A percentile compares a stretch with the other conserved stretches of the same genome.
Conservation (phyloP, 495 filamentous ascomycete species). For the Geoglossum glabrum region DNA sequence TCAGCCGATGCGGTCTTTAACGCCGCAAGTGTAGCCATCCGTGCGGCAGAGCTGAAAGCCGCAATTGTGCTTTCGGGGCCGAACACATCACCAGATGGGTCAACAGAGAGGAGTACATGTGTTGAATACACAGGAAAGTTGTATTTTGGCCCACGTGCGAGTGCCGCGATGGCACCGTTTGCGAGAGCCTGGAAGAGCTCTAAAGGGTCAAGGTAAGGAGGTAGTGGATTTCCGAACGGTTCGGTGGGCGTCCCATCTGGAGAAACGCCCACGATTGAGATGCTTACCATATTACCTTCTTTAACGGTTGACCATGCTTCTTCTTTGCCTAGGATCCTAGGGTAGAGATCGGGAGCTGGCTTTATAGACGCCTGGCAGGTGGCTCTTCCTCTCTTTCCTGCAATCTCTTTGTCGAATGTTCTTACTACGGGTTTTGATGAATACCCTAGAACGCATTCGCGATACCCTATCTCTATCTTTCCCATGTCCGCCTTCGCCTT, state of each 20-base stretch:
- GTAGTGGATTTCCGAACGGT: constrained; percentile 20
- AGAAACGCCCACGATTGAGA: constrained; percentile 23
- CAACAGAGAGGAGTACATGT: constrained; percentile 45
- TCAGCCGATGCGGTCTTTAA: constrained; percentile 31
- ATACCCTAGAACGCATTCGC: constrained; percentile 44
- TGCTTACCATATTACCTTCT: constrained; percentile 40
- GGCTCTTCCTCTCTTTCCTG: constrained; percentile 59
- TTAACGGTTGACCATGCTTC: constrained; percentile 3
- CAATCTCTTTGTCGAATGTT: constrained; percentile 57
- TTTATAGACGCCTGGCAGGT: constrained; percentile 47
- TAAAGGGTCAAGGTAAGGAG: constrained; percentile 34
- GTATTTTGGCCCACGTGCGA: constrained; percentile 65
- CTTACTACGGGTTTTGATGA: constrained; percentile 31
- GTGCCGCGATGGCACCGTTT: constrained; percentile 65
- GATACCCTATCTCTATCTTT: constrained; percentile 87
- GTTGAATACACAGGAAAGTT: constrained; percentile 53
- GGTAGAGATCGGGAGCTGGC: constrained; percentile 20
- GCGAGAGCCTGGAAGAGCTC: constrained; percentile 42
- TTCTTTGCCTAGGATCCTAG: constrained; percentile 12
- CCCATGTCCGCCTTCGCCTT: constrained; percentile 81
- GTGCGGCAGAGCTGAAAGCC: constrained; percentile 59
- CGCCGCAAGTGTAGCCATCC: constrained; percentile 45
- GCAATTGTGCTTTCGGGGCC: constrained; percentile 44
- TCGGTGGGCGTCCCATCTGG: constrained; percentile 18
- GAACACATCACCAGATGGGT: constrained; percentile 44